A percentile compares a stretch with the other conserved stretches of the same genome.
phyloP scores from a whole-genome alignment of 305 asterid genomes.

The Fraxinus floribunda region DNA sequence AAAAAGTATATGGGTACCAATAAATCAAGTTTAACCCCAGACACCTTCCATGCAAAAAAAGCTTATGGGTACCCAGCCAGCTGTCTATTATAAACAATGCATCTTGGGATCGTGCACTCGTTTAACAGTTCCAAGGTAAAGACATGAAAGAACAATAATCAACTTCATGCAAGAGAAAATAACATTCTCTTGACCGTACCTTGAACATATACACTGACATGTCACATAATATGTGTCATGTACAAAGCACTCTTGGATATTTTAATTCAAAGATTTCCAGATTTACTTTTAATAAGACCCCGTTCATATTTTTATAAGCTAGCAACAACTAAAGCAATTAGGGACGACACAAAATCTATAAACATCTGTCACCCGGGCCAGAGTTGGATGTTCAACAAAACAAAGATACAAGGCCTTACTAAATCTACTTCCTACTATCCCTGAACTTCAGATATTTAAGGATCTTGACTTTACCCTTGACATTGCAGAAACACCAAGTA shows the following conservation, averaged over 20 bases:
- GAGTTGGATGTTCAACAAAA: neutral
- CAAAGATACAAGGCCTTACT: neutral
- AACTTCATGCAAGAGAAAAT: neutral
- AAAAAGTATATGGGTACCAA: neutral
- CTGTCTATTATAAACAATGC: neutral
- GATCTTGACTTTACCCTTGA: slow-evolving; percentile 67
- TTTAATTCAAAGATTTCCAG: neutral
- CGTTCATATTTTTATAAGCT: neutral
- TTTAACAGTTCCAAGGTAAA: neutral
- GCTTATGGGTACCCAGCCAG: neutral
- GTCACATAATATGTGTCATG: neutral
- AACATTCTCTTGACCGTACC: neutral
- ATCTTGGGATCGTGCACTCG: neutral
- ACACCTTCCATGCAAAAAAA: neutral
- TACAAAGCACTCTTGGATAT: neutral
- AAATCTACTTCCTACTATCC: neutral
- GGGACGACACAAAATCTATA: neutral
- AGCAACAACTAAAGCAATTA: neutral
- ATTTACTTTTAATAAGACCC: neutral
- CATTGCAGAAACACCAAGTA: slow-evolving; percentile 92
- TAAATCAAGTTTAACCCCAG: neutral
- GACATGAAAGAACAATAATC: neutral
- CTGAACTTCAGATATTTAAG: slow-evolving; percentile 22
- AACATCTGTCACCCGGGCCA: neutral
- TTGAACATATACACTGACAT: neutral